phyloP scores from a whole-genome alignment of 2,329 filamentous ascomycete genomes.

The Trichoderma atrobrunneum region DNA sequence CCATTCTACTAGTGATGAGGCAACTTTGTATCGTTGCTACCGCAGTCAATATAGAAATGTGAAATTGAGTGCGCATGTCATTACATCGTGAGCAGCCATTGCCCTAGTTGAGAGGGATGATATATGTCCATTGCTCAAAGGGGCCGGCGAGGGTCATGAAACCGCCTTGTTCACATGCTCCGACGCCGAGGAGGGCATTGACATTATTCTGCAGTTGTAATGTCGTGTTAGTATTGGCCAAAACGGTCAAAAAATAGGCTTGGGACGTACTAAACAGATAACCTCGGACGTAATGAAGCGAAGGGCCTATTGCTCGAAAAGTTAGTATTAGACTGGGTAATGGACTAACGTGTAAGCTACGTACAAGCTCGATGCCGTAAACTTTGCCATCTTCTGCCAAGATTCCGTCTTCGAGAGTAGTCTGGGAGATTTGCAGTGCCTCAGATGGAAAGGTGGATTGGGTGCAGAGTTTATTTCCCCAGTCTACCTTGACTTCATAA shows the following conservation, averaged over 20 bases:
- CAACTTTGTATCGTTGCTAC: background rate
- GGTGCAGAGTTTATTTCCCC: background rate
- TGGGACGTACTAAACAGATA: background rate
- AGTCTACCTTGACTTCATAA: background rate
- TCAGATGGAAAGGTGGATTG: background rate
- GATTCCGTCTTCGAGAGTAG: background rate
- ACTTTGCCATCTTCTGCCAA: background rate
- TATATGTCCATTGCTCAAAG: background rate
- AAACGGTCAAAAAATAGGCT: no score
- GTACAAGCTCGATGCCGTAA: background rate
- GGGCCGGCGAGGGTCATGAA: background rate
- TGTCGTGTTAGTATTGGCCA: background rate
- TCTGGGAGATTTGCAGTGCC: background rate
- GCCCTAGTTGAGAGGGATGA: background rate
- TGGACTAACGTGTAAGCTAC: background rate
- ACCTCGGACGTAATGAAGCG: background rate
- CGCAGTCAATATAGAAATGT: accelerated
- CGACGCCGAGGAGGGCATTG: background rate
- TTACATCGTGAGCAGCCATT: background rate
- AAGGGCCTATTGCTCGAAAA: background rate
- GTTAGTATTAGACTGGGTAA: background rate
- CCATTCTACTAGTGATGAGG: background rate
- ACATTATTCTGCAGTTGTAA: background rate
- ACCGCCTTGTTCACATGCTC: background rate
- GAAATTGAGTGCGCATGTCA: background rate